Evolutionary conservation across 192 early-diverging fungal species (phyloP).

Genomic region (Entomortierella beljakovae): DNA sequence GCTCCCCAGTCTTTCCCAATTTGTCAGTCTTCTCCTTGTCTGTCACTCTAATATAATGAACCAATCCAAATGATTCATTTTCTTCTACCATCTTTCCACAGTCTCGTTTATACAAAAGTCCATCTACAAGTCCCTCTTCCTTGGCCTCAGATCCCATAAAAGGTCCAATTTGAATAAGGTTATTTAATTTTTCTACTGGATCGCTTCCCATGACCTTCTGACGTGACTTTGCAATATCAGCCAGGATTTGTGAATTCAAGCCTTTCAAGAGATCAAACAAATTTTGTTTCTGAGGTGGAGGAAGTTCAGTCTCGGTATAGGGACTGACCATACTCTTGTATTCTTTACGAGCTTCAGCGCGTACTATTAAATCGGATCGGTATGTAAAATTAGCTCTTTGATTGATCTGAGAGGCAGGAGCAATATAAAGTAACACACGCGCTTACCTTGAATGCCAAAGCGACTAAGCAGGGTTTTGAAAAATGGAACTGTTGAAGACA

Average conservation of each 20-base stretch:
- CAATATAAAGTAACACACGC: background rate
- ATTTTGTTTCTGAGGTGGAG: constrained; percentile 69
- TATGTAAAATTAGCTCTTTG: background rate
- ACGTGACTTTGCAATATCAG: constrained; percentile 62
- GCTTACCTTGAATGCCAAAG: constrained; percentile 61
- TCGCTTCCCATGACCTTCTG: constrained; percentile 33
- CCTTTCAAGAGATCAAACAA: constrained; percentile 59
- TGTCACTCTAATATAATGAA: constrained; percentile 50
- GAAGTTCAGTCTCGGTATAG: constrained; percentile 63
- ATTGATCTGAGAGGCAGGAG: background rate
- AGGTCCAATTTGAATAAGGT: constrained; percentile 67
- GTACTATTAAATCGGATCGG: constrained; percentile 25
- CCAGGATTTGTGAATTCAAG: constrained; percentile 65
- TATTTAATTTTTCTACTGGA: constrained; percentile 55
- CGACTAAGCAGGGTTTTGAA: constrained; percentile 69
- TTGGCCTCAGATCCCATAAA: constrained; percentile 63
- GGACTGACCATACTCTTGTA: constrained; percentile 68
- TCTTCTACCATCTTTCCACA: constrained; percentile 52
- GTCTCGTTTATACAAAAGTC: constrained; percentile 61
- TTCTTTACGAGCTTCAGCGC: constrained; percentile 65
- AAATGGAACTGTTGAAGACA: constrained; percentile 63
- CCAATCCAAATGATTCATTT: constrained; percentile 40
- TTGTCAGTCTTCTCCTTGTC: constrained; percentile 40
- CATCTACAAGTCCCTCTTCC: constrained; percentile 64
- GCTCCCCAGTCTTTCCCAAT: constrained; percentile 31